phyloP scores from a whole-genome alignment of 495 filamentous ascomycete species.

The Aspergillus coremiiformis region DNA sequence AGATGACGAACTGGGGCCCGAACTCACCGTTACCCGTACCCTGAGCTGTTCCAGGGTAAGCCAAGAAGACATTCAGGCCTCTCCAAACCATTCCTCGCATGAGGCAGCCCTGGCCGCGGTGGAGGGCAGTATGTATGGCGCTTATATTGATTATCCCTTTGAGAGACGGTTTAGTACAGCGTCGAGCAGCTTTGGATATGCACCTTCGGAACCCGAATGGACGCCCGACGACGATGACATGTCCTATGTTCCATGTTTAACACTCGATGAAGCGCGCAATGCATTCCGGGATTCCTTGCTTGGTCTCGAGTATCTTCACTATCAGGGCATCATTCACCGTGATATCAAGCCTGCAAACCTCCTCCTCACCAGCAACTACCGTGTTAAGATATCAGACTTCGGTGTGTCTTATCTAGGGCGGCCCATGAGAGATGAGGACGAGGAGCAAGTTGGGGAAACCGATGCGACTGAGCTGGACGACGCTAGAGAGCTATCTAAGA shows the following conservation, averaged over 20 bases:
- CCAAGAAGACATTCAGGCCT: conserved; percentile 28
- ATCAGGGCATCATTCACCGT: conserved; percentile 91
- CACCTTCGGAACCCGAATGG: conserved; percentile 51
- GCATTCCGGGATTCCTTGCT: conserved; percentile 91
- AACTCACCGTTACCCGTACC: conserved; percentile 28
- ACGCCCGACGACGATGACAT: conserved; percentile 62
- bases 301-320: conserved; percentile 92
- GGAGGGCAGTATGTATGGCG: conserved; percentile 69
- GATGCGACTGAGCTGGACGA: conserved; percentile 81
- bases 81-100: conserved; percentile 40
- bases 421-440: conserved; percentile 67
- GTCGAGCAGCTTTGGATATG: conserved; percentile 43
- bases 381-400: conserved; percentile 99
- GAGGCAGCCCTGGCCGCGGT: conserved; percentile 47
- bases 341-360: conserved; percentile 99
- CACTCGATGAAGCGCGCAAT: conserved; percentile 71
- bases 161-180: conserved; percentile 44
- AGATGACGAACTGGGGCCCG: conserved; percentile 41
- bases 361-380: conserved; percentile 73
- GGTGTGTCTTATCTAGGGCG: conserved; percentile 94
- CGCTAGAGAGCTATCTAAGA: conserved; percentile 91
- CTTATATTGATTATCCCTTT: conserved; percentile 51
- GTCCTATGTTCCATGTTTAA: conserved; percentile 85
- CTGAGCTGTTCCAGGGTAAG: conserved; percentile 27
- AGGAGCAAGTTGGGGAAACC: conserved; percentile 73